A percentile compares a stretch with the other conserved stretches of the same genome.
Evolutionary conservation across 768 basidiomycete genomes (phyloP).

Genomic region (Terana coerulea): DNA sequence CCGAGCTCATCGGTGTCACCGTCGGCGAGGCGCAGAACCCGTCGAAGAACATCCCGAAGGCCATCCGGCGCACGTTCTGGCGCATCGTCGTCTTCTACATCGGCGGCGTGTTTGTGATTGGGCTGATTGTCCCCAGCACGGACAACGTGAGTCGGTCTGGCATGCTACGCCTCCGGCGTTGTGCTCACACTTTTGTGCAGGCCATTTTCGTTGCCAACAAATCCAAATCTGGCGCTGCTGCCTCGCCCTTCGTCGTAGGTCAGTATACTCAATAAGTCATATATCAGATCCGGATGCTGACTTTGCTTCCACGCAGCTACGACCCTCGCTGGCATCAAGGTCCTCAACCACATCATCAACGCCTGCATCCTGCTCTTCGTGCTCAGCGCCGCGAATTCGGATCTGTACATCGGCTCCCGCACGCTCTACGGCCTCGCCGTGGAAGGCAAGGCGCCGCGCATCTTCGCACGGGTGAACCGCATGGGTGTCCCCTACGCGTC

Average conservation of each 20-base stretch:
- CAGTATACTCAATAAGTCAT: slow-evolving; percentile 1
- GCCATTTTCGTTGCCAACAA: slow-evolving; percentile 37
- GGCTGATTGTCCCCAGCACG: slow-evolving; percentile 64
- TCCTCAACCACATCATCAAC: slow-evolving; percentile 63
- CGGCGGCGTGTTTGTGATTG: slow-evolving; percentile 67
- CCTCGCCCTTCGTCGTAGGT: slow-evolving; percentile 64
- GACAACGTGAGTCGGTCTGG: slow-evolving; percentile 32
- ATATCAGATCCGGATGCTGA: neutral
- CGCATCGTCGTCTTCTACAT: slow-evolving; percentile 64
- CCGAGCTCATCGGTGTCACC: slow-evolving; percentile 70
- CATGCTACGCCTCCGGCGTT: neutral
- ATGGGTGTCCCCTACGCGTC: slow-evolving; percentile 36
- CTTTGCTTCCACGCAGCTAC: slow-evolving; percentile 24
- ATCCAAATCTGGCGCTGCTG: slow-evolving; percentile 44
- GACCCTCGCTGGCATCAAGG: slow-evolving; percentile 50
- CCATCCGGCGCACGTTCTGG: slow-evolving; percentile 62
- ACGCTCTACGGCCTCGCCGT: slow-evolving; percentile 44
- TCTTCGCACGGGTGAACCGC: slow-evolving; percentile 34
- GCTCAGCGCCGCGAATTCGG: slow-evolving; percentile 58
- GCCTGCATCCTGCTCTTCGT: slow-evolving; percentile 60
- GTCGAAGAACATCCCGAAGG: slow-evolving; percentile 66
- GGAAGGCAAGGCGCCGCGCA: slow-evolving; percentile 43
- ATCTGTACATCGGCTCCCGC: slow-evolving; percentile 51
- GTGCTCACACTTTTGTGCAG: slow-evolving; percentile 8
- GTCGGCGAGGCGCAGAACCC: slow-evolving; percentile 66